Percentiles rank a stretch among this genome's conserved stretches.
Conservation (phyloP, 805 yeast species). For the Lipomyces sp. region DNA sequence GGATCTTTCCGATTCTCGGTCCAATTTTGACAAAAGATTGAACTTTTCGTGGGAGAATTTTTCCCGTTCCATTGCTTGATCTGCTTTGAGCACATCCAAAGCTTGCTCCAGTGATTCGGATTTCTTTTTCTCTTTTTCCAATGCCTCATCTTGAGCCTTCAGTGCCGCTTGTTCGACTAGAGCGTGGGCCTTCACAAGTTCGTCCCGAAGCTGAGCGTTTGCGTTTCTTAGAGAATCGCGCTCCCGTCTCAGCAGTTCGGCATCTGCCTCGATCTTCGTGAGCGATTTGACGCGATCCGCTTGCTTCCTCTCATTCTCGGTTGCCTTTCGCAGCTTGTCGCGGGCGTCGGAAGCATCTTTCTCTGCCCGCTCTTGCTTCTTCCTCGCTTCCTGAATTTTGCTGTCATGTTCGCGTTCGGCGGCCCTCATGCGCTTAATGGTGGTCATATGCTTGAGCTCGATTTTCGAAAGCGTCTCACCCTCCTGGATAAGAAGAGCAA, state of each 20-base stretch:
- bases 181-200: constrained; percentile 33
- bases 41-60: constrained; percentile 35
- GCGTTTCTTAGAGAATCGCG: constrained; percentile 22
- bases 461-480: constrained; percentile 69
- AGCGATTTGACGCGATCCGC: constrained; percentile 31
- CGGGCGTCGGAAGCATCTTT: constrained; percentile 45
- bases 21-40: constrained; percentile 33
- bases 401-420: constrained; percentile 44
- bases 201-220: constrained; percentile 31
- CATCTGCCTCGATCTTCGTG: constrained; percentile 29
- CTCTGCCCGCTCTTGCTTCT: constrained; percentile 35
- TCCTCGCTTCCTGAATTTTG: constrained; percentile 34
- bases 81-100: constrained; percentile 36
- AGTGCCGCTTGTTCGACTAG: constrained; percentile 33
- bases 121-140: constrained; percentile 33
- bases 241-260: constrained; percentile 27
- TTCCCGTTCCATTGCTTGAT: constrained; percentile 38
- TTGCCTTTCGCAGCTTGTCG: constrained; percentile 26
- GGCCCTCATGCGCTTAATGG: constrained; percentile 59
- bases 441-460: constrained; percentile 65
- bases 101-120: constrained; percentile 34
- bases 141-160: constrained; percentile 34
- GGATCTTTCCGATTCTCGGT: constrained; percentile 36
- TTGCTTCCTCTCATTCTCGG: constrained; percentile 30
- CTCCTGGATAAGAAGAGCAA: constrained; percentile 66